Evolutionary conservation across 176 grass and related monocot genomes (phyloP), one percentile per base, ranked within the genome.

Genomic region (Juncus effusus): DNA sequence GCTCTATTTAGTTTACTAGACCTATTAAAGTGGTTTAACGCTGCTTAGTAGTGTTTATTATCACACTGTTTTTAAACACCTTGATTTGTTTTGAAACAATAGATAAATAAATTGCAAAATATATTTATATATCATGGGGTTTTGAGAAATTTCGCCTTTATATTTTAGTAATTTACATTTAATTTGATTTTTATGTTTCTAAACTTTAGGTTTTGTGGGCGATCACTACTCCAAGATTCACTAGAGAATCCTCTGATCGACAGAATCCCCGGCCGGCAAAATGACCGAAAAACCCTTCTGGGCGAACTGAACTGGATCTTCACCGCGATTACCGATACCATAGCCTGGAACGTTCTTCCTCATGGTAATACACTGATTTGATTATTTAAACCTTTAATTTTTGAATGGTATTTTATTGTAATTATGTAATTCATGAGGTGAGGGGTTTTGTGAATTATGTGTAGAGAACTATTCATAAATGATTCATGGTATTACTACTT

Each of bases 231-330:
- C 59, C 37, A 3, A 82, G 85, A 70, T 87, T 87, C 88, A 61
- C 67, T 99, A 71, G 73, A 81, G 35, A 61, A 60, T 13, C 73
- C 78, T 68, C 80, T 90, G 56, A 99, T 93, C 51, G 85, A 99
- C 40, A 74, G 82, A 89, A 93, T 99, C 54, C 94, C 94, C 76
- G 94, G 94, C 64, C 74, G 88, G 44, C 94, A 93, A 87, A 99
- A 93, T 87, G 94, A 99, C 62, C 88, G 94, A 38, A 99, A 87
- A 89, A 99, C 94, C 38, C 88, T 99, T 63, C 72, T 99, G 36
- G 94, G 94, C 36, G 94, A 99, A 69, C 74, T 99, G 41, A 99
- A 99, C 74, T 99, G 94, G 94, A 99, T 99, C 89, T 93, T 93
- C 65, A 99, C 94, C 37, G 94, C 94, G 51, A 81, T 99, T 62